Conservation (phyloP, 352 stramenopile species). For the Thraustotheca clavata region DNA sequence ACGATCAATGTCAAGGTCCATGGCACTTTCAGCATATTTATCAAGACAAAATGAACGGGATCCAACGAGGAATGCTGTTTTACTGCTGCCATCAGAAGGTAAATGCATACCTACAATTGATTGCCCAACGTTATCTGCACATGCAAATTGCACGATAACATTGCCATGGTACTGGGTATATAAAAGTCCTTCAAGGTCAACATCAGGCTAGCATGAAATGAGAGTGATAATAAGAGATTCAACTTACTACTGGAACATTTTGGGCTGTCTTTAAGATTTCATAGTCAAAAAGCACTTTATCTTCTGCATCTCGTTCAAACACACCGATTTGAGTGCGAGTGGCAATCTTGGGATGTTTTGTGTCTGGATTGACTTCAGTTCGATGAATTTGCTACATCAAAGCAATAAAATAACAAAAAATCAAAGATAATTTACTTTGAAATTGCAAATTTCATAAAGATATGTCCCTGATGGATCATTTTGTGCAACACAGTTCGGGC, state of each 20-base stretch:
- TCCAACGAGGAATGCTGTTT: slow-evolving; percentile 45
- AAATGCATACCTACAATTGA: slow-evolving; percentile 36
- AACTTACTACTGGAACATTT: slow-evolving; percentile 4
- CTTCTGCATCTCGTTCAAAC: slow-evolving; percentile 26
- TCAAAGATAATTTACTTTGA: slow-evolving; percentile 15
- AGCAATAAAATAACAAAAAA: too few species aligned
- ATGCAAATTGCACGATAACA: slow-evolving; percentile 66
- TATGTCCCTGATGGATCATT: slow-evolving; percentile 36
- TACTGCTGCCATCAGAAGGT: slow-evolving; percentile 17
- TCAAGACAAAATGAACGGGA: slow-evolving; percentile 64
- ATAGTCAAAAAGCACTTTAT: slow-evolving; percentile 28
- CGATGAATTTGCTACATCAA: background rate
- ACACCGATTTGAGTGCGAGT: slow-evolving; percentile 18
- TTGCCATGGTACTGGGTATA: slow-evolving; percentile 55
- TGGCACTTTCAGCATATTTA: slow-evolving; percentile 33
- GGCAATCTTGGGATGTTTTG: slow-evolving; percentile 33
- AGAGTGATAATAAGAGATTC: background rate
- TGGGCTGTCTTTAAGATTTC: slow-evolving; percentile 40
- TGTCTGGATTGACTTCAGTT: slow-evolving; percentile 5
- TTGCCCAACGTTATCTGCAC: slow-evolving; percentile 39
- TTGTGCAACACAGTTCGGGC: slow-evolving; percentile 56
- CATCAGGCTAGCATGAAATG: slow-evolving; percentile 26
- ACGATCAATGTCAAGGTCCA: slow-evolving; percentile 42
- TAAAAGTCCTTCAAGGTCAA: slow-evolving; percentile 37
- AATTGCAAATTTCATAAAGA: slow-evolving; percentile 59